Percentiles rank a stretch among this genome's conserved stretches.
These are phyloP conservation scores for Sequoia sempervirens DNA, from an alignment of 75 land plant genomes.

Conservation along the genomic window DNA sequence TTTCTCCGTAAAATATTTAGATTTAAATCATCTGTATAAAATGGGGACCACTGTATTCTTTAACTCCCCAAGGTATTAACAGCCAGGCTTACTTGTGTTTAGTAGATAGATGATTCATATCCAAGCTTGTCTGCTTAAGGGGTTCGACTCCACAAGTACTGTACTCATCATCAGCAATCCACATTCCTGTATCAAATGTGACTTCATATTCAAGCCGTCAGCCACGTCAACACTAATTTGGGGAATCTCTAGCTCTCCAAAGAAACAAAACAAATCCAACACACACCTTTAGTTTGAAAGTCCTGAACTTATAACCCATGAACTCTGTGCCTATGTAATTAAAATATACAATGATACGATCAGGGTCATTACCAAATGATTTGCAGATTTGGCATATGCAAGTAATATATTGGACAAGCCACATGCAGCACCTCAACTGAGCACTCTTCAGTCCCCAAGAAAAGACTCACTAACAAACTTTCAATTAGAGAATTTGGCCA, in stretches of 20 bases:
- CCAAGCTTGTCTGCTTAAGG: not conserved
- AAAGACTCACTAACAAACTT: not conserved
- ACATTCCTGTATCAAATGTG: not conserved
- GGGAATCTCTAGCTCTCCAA: not conserved
- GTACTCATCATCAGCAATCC: not conserved
- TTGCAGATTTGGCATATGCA: not conserved
- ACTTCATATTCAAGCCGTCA: not conserved
- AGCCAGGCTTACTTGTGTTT: too few species aligned
- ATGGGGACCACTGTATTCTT: too few species aligned
- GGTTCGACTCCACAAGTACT: not conserved
- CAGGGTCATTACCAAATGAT: not conserved
- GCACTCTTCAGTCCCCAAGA: not conserved
- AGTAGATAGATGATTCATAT: too few species aligned
- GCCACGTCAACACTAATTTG: not conserved
- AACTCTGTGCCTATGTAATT: not conserved
- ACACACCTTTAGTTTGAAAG: not conserved
- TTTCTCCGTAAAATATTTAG: too few species aligned
- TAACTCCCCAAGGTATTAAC: too few species aligned
- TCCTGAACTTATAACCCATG: not conserved
- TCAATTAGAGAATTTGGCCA: not conserved
- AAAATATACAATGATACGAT: not conserved
- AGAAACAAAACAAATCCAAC: not conserved
- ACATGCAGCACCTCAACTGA: not conserved
- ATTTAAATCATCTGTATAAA: too few species aligned
- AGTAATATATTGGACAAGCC: not conserved